A percentile compares a stretch with the other conserved stretches of the same genome.
These are phyloP conservation scores for Odontarrhena argentea DNA, from an alignment of 345 rosid genomes.

Conservation along the genomic window DNA sequence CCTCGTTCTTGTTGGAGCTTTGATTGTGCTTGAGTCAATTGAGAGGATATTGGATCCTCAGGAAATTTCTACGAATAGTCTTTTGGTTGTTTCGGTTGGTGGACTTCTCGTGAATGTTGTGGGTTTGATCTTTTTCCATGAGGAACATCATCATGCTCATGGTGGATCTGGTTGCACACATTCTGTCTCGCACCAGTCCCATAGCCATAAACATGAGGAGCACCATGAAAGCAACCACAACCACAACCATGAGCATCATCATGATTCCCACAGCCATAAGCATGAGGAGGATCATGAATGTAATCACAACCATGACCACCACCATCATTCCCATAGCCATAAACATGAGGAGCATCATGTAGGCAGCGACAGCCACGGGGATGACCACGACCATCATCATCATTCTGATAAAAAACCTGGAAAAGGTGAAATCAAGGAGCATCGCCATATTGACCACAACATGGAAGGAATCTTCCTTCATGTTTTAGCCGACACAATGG, in stretches of 20 bases:
- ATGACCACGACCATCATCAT: conserved; percentile 33
- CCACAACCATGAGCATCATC: conserved; percentile 31
- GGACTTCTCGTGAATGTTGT: conserved; percentile 86
- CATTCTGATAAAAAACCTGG: conserved; percentile 24
- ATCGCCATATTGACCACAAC: conserved; percentile 87
- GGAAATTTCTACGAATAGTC: conserved; percentile 86
- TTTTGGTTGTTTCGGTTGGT: conserved; percentile 83
- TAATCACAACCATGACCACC: conserved; percentile 9
- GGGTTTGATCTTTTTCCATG: conserved; percentile 93
- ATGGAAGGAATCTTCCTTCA: conserved; percentile 99
- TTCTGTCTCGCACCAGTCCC: conserved; percentile 56
- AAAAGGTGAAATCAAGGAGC: conserved; percentile 37
- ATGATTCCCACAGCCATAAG: not conserved
- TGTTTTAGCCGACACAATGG: conserved; percentile 93
- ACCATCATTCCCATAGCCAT: conserved; percentile 17
- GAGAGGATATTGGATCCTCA: conserved; percentile 98
- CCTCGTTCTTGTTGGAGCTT: conserved; percentile 82
- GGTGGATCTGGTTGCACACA: conserved; percentile 83
- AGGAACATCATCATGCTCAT: conserved; percentile 99
- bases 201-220: conserved; percentile 43
- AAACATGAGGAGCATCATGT: conserved; percentile 14
- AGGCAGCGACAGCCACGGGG: conserved; percentile 24
- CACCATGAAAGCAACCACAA: conserved; percentile 34
- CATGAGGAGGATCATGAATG: not conserved
- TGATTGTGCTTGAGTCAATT: conserved; percentile 88